Conservation (phyloP, 768 basidiomycete species). For the Lactifluus pinguis region DNA sequence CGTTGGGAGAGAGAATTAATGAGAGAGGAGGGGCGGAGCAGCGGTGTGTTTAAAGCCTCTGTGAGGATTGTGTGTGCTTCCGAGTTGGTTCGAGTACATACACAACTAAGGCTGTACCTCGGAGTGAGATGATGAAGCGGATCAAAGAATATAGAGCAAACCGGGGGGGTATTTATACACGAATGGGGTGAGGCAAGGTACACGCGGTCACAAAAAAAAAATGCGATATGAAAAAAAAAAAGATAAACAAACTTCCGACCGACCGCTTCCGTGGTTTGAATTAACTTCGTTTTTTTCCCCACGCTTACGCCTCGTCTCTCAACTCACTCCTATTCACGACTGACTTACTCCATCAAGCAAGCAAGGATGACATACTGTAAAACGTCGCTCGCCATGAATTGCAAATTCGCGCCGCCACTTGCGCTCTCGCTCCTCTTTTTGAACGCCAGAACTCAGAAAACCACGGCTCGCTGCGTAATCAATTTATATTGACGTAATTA, state of each 20-base stretch:
- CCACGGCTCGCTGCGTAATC: background rate
- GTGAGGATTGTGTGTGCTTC: constrained; percentile 80
- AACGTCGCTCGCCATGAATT: too few species aligned
- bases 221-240: background rate
- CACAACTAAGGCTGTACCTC: constrained; percentile 28
- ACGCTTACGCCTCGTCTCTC: too few species aligned
- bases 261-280: background rate
- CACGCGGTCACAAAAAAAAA: background rate
- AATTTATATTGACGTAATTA: background rate
- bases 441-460: background rate
- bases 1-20: constrained; percentile 18
- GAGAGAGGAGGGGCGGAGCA: constrained; percentile 47
- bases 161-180: constrained; percentile 4
- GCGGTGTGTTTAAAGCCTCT: constrained; percentile 80
- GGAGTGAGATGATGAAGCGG: background rate
- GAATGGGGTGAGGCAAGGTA: background rate
- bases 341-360: too few species aligned
- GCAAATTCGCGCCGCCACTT: too few species aligned
- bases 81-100: constrained; percentile 95
- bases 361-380: too few species aligned
- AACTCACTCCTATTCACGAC: too few species aligned
- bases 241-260: background rate
- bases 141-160: background rate
- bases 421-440: background rate
- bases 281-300: too few species aligned